These are phyloP conservation scores for Ambrosiella xylebori DNA, from an alignment of 2,329 filamentous ascomycete species.

Conservation along the genomic window DNA sequence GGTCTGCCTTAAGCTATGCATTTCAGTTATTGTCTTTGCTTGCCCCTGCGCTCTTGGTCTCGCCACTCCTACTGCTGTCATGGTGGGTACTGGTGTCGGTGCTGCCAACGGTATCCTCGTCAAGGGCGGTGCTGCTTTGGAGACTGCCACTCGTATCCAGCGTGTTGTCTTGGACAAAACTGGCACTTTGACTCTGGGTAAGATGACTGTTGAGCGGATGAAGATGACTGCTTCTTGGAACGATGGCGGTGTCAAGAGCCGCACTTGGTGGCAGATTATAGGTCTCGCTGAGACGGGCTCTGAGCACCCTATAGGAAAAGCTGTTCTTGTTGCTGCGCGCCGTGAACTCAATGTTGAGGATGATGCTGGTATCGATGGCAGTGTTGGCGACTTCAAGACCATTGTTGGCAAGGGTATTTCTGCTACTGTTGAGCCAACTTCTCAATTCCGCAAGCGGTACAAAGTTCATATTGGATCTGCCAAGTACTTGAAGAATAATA, in stretches of 20 bases:
- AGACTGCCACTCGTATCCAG: conserved; percentile 77
- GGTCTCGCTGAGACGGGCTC: conserved; percentile 91
- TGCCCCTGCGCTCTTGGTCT: conserved; percentile 94
- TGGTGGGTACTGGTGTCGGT: conserved; percentile 96
- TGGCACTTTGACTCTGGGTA: conserved; percentile 81
- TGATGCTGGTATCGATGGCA: conserved; percentile 65
- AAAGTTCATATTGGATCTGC: conserved; percentile 72
- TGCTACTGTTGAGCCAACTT: conserved; percentile 56
- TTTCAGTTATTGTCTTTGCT: conserved; percentile 95
- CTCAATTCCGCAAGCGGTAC: conserved; percentile 42
- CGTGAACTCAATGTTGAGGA: conserved; percentile 52
- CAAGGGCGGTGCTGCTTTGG: conserved; percentile 83
- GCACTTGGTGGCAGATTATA: conserved; percentile 88
- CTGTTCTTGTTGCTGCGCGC: conserved; percentile 61
- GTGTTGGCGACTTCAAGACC: conserved; percentile 68
- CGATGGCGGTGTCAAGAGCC: conserved; percentile 46
- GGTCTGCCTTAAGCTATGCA: conserved; percentile 94
- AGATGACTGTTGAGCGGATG: conserved; percentile 74
- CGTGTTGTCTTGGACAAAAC: conserved; percentile 93
- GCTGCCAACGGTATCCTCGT: conserved; percentile 95
- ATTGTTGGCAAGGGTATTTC: conserved; percentile 71
- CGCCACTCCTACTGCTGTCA: conserved; percentile 89
- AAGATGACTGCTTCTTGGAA: conserved; percentile 54
- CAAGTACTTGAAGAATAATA: conserved; percentile 53
- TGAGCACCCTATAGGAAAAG: conserved; percentile 89